phyloP scores from a whole-genome alignment of 2,329 filamentous ascomycete genomes.

The Fusarium staphyleae region DNA sequence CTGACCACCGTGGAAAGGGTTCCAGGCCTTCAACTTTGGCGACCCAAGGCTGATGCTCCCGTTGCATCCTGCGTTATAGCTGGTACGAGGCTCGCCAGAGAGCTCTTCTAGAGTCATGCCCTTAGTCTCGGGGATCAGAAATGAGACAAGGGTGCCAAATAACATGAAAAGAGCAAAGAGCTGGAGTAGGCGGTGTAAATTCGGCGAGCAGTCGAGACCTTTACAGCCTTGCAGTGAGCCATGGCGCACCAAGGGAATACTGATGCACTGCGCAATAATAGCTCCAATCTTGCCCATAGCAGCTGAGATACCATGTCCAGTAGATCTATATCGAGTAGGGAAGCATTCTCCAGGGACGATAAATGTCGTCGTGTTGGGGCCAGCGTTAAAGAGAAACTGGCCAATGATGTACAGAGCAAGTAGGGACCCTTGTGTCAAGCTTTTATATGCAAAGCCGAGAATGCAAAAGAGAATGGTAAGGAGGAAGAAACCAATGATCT shows the following conservation, averaged over 20 bases:
- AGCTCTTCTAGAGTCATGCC: conserved; percentile 75
- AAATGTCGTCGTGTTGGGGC: conserved; percentile 71
- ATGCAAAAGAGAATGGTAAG: conserved; percentile 68
- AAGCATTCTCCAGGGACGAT: conserved; percentile 71
- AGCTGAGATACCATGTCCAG: conserved; percentile 70
- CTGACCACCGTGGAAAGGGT: conserved; percentile 58
- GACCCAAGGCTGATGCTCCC: conserved; percentile 53
- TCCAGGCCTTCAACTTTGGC: conserved; percentile 49
- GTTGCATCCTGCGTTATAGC: conserved; percentile 59
- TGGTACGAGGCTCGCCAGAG: conserved; percentile 70
- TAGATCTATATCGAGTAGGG: conserved; percentile 68
- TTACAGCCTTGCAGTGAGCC: conserved; percentile 59
- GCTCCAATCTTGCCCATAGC: conserved; percentile 73
- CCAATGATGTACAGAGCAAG: conserved; percentile 69
- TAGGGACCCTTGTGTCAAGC: conserved; percentile 56
- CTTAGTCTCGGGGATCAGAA: conserved; percentile 82
- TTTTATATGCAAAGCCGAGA: conserved; percentile 66
- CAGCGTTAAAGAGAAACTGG: conserved; percentile 73
- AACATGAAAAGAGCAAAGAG: conserved; percentile 86
- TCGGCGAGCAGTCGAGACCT: conserved; percentile 59
- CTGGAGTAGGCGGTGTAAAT: conserved; percentile 77
- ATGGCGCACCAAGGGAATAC: conserved; percentile 66
- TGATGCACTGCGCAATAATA: conserved; percentile 71
- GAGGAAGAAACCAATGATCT: conserved; percentile 67
- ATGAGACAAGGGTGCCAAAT: conserved; percentile 69